These are phyloP conservation scores for Claviceps arundinis DNA, from an alignment of 2,329 filamentous ascomycete species.

Conservation along the genomic window DNA sequence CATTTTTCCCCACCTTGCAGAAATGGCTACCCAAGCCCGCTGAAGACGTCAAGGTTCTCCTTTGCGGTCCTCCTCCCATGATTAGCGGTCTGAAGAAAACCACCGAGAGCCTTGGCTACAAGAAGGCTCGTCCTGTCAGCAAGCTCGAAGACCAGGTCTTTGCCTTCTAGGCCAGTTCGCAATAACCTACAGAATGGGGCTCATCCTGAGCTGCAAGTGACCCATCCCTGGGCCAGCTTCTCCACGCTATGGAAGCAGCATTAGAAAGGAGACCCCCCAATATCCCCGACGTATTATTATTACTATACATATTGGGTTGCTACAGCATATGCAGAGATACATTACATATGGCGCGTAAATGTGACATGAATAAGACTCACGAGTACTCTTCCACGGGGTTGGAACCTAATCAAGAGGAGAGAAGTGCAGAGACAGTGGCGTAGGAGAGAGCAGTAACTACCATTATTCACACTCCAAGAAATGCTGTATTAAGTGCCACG, in stretches of 20 bases:
- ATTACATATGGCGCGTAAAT: background rate
- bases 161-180: slow-evolving; percentile 49
- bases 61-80: slow-evolving; percentile 96
- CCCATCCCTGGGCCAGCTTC: background rate
- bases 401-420: background rate
- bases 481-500: background rate
- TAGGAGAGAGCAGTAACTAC: background rate
- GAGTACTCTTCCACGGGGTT: background rate
- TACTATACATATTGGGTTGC: background rate
- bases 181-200: background rate
- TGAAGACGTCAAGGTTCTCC: slow-evolving; percentile 78
- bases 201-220: background rate
- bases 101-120: slow-evolving; percentile 74
- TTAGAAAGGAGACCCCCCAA: background rate
- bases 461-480: background rate
- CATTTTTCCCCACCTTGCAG: slow-evolving; percentile 14
- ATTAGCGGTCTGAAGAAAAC: slow-evolving; percentile 94
- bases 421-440: background rate
- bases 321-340: background rate
- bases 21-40: slow-evolving; percentile 72
- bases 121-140: slow-evolving; percentile 88
- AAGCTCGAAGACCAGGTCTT: slow-evolving; percentile 98
- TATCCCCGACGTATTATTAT: background rate
- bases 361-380: background rate
- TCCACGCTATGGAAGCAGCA: background rate